Conservation (phyloP, 495 filamentous ascomycete species). For the Tuber calosporum region DNA sequence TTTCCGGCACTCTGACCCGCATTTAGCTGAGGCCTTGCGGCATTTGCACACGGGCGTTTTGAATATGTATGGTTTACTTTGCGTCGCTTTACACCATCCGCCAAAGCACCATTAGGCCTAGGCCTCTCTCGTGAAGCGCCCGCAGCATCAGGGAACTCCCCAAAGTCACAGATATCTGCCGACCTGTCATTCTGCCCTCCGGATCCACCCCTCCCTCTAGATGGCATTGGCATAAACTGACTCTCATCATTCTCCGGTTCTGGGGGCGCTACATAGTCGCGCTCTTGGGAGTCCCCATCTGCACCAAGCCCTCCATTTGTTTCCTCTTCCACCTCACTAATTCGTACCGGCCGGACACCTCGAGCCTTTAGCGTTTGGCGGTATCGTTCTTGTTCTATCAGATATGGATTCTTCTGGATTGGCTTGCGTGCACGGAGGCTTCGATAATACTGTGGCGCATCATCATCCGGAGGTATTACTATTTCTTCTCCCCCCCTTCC, state of each 20-base stretch:
- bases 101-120: slow-evolving; percentile 10
- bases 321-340: slow-evolving; percentile 35
- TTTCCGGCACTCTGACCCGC: slow-evolving; percentile 7
- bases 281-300: slow-evolving; percentile 41
- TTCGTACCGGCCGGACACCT: slow-evolving; percentile 50
- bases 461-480: neutral
- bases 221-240: neutral
- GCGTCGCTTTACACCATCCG: slow-evolving; percentile 42
- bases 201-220: slow-evolving; percentile 27
- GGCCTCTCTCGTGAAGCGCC: slow-evolving; percentile 21
- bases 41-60: slow-evolving; percentile 12
- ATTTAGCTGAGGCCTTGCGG: neutral
- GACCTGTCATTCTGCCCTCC: slow-evolving; percentile 17
- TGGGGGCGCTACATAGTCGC: slow-evolving; percentile 45
- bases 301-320: slow-evolving; percentile 19
- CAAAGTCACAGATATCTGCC: slow-evolving; percentile 8
- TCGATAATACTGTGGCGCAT: slow-evolving; percentile 3
- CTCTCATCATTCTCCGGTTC: slow-evolving; percentile 8
- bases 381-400: slow-evolving; percentile 52
- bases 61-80: slow-evolving; percentile 41
- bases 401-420: slow-evolving; percentile 56
- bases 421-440: slow-evolving; percentile 53
- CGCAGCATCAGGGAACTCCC: slow-evolving; percentile 37
- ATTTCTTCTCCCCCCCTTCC: neutral
- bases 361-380: slow-evolving; percentile 47